phyloP scores from a whole-genome alignment of 768 basidiomycete species.

The Porphyrellus cyaneotinctus region DNA sequence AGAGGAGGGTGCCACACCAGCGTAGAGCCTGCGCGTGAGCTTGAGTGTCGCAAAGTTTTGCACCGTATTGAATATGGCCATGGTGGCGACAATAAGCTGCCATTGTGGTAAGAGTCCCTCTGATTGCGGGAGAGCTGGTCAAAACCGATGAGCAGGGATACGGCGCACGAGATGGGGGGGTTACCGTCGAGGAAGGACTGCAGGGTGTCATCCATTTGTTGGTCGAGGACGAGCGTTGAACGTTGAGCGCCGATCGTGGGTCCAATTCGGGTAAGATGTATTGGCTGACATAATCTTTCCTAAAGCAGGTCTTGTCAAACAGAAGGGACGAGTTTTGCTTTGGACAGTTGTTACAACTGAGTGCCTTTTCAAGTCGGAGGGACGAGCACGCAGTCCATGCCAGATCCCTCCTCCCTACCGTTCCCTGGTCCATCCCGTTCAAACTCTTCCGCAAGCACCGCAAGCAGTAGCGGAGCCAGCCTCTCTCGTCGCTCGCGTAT shows the following conservation, averaged over 20 bases:
- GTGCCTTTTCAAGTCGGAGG: constrained; percentile 22
- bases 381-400: constrained; percentile 27
- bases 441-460: constrained; percentile 35
- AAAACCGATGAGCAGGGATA: background rate
- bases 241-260: constrained; percentile 17
- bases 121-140: constrained; percentile 57
- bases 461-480: constrained; percentile 45
- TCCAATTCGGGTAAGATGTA: constrained; percentile 1
- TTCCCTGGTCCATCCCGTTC: constrained; percentile 33
- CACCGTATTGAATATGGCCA: constrained; percentile 79
- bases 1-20: constrained; percentile 35
- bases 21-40: constrained; percentile 77
- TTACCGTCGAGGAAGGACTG: constrained; percentile 26
- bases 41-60: constrained; percentile 80
- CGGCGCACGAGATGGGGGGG: background rate
- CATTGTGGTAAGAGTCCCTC: constrained; percentile 79
- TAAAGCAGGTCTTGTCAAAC: constrained; percentile 12
- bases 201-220: background rate
- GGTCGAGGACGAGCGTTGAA: too few species aligned
- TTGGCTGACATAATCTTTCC: constrained; percentile 29
- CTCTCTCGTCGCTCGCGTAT: constrained; percentile 47
- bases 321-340: constrained; percentile 18
- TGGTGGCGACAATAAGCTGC: constrained; percentile 76
- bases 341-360: constrained; percentile 1
- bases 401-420: constrained; percentile 26